Conservation (phyloP, 2,329 filamentous ascomycete species). For the Cladophialophora carrionii region DNA sequence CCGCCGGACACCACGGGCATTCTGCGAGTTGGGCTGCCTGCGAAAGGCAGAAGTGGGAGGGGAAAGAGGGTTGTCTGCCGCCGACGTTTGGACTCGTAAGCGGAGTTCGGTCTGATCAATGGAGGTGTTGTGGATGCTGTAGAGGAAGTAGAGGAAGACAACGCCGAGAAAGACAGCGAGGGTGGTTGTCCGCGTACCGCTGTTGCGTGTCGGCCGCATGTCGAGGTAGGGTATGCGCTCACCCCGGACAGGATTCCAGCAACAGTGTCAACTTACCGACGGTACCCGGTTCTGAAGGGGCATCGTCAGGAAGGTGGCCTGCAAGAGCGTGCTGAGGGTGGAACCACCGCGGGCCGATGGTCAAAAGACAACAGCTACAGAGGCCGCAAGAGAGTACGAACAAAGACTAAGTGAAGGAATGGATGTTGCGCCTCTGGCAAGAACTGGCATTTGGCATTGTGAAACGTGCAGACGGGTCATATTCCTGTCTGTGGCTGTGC, state of each 20-base stretch:
- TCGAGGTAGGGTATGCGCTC: slow-evolving; percentile 31
- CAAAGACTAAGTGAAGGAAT: neutral
- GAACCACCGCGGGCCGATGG: neutral
- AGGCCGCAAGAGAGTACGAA: neutral
- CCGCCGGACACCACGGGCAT: slow-evolving; percentile 44
- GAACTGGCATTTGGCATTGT: slow-evolving; percentile 4
- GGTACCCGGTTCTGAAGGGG: slow-evolving; percentile 51
- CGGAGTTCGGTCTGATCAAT: slow-evolving; percentile 39
- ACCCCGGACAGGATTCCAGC: slow-evolving; percentile 1
- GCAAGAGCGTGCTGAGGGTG: neutral
- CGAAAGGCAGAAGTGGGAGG: slow-evolving; percentile 74
- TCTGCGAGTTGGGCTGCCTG: slow-evolving; percentile 57
- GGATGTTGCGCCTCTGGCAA: neutral
- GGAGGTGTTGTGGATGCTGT: slow-evolving; percentile 30
- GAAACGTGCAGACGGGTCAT: slow-evolving; percentile 2
- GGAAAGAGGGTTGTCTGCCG: slow-evolving; percentile 71
- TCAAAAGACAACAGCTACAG: neutral
- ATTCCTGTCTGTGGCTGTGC: neutral
- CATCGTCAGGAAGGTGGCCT: slow-evolving; percentile 61
- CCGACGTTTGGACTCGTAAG: slow-evolving; percentile 56
- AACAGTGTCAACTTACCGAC: slow-evolving; percentile 42
- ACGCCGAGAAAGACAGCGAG: slow-evolving; percentile 31
- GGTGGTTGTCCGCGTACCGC: slow-evolving; percentile 28
- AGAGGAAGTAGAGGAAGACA: slow-evolving; percentile 35
- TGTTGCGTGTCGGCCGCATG: slow-evolving; percentile 36